Base-by-base conservation (phyloP, 306 rosid species). In the Hippophae gyantsensis region DNA sequence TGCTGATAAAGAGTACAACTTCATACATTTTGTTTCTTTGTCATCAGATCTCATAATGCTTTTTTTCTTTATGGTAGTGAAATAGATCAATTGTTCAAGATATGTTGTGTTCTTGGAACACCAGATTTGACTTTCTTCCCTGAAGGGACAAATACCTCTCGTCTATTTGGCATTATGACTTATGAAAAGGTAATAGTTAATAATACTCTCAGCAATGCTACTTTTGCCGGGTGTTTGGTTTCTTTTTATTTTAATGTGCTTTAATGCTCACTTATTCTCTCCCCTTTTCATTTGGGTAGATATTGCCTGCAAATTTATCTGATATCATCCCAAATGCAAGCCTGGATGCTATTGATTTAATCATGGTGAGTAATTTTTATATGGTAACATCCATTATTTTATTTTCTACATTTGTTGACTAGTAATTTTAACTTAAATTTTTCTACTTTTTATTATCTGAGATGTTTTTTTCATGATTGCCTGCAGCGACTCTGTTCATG, bases 41-140 rank as follows among this genome's bases (percentile, higher is more conserved):
- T 77, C 57, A 65, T 68, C 14, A 32, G 38, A 32, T 32, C 38
- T 32, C 38, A 32, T 32, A 52, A 55, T 14, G 23, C 23, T 46
- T 67, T 10, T 42, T 67, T 69, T 56, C 54, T 51, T 74, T 53
- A 60, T 72, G 70, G 76, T 85, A 87, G 95, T 78, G 95, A 82
- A 81, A 76, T 87, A 52, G 95, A 87, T 80, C 95, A 87, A 70
- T 63, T 87, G 81, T 74, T 74, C 89, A 84, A 84, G 82, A 82
- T 87, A 74, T 78, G 84, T 69, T 42, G 74, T 60, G 58, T 87
- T 66, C 89, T 84, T 61, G 95, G 95, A 53, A 72, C 73, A 42
- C 95, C 95, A 8, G 93, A 84, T 71, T 65, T 72, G 71, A 53
- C 76, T 67, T 64, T 79, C 61, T 82, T 84, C 68, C 77, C 87